Percentiles rank a stretch among this genome's conserved stretches.
phyloP scores from a whole-genome alignment of 2,329 filamentous ascomycete genomes.

The Elsinoe fawcettii region DNA sequence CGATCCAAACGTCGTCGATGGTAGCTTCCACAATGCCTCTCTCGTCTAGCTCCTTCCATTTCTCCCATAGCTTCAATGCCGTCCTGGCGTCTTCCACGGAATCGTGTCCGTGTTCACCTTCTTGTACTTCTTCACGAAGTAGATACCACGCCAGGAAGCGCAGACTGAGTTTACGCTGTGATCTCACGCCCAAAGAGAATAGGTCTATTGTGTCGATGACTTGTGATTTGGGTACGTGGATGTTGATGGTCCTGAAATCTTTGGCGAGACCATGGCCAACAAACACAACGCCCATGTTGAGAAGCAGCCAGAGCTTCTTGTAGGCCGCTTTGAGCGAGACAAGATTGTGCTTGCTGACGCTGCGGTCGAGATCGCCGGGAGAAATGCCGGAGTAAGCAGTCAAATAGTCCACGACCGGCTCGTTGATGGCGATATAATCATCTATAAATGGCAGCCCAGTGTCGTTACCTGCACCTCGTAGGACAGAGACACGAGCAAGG shows the following conservation, averaged over 20 bases:
- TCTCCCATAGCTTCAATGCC: conserved; percentile 78
- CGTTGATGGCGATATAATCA: conserved; percentile 88
- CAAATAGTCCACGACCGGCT: conserved; percentile 89
- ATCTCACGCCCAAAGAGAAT: conserved; percentile 71
- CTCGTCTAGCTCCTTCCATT: conserved; percentile 82
- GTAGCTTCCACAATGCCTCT: conserved; percentile 76
- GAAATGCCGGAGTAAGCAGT: conserved; percentile 91
- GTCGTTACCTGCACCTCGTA: conserved; percentile 68
- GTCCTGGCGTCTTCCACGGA: conserved; percentile 92
- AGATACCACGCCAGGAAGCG: conserved; percentile 88
- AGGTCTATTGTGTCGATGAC: conserved; percentile 91
- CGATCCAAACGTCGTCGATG: conserved; percentile 74
- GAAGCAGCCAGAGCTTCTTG: conserved; percentile 94
- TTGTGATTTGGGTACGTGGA: conserved; percentile 82
- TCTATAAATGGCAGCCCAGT: conserved; percentile 89
- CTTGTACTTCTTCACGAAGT: conserved; percentile 89
- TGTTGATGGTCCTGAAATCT: conserved; percentile 97
- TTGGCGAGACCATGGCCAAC: conserved; percentile 88
- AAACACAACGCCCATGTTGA: conserved; percentile 91
- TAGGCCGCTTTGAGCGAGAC: conserved; percentile 86
- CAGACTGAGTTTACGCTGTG: conserved; percentile 74
- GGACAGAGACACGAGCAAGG: conserved; percentile 83
- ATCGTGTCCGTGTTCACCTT: conserved; percentile 64
- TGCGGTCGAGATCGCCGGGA: conserved; percentile 72
- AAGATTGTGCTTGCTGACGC: conserved; percentile 70